phyloP scores from a whole-genome alignment of 768 basidiomycete species.

The Thelephora aurantiotincta region DNA sequence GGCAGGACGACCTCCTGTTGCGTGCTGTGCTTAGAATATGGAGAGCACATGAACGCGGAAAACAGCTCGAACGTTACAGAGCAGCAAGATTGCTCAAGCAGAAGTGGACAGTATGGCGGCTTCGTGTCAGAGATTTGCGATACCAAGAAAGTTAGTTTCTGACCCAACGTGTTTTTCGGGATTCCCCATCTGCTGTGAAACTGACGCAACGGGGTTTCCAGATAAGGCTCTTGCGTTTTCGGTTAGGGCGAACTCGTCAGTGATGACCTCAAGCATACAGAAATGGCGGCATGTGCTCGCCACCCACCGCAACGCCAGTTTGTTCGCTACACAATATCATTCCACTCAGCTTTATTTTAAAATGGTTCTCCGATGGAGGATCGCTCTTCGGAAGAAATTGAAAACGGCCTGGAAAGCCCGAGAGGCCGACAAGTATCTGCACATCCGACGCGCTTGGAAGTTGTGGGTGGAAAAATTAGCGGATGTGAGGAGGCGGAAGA shows the following conservation, averaged over 20 bases:
- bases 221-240: constrained; percentile 38
- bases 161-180: no score
- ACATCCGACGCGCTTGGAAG: constrained; percentile 31
- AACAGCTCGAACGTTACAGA: constrained; percentile 38
- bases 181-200: background rate
- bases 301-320: constrained; percentile 30
- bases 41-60: constrained; percentile 54
- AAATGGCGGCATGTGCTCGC: constrained; percentile 31
- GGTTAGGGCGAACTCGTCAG: constrained; percentile 26
- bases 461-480: constrained; percentile 33
- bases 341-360: constrained; percentile 24
- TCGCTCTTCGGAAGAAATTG: constrained; percentile 33
- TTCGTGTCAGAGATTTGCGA: constrained; percentile 24
- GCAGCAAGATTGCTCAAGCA: constrained; percentile 28
- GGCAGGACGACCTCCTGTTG: constrained; percentile 44
- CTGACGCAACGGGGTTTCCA: constrained; percentile 10
- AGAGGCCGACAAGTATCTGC: constrained; percentile 35
- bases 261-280: constrained; percentile 22
- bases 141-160: constrained; percentile 30
- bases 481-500: constrained; percentile 28
- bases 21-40: constrained; percentile 48
- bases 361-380: constrained; percentile 39
- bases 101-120: constrained; percentile 37
- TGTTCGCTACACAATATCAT: constrained; percentile 38
- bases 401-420: constrained; percentile 40